Conservation (phyloP, 208 protist species). For the Crithidia brevicula region DNA sequence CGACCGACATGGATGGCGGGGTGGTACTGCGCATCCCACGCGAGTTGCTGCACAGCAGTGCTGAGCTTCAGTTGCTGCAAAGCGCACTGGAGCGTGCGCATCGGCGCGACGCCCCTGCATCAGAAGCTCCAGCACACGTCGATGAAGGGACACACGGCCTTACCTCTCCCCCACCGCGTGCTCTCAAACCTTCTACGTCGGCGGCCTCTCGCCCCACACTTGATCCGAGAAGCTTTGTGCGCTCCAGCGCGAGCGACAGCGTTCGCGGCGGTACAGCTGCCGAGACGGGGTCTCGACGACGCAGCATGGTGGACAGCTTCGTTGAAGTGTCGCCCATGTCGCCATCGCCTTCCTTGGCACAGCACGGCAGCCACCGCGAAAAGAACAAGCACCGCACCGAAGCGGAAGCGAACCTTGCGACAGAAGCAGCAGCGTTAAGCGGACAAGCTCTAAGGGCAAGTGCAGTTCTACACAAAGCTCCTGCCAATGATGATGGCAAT, state of each 20-base stretch:
- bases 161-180: not conserved
- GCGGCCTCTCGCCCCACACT: not conserved
- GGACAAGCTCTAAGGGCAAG: too few relatives aligned
- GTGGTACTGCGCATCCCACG: conserved; percentile 19
- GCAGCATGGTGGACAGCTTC: conserved; percentile 17
- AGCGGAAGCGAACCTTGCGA: too few relatives aligned
- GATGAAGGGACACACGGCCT: not conserved
- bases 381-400: not conserved
- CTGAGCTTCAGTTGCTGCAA: conserved; percentile 23
- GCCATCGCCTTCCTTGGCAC: not conserved
- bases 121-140: not conserved
- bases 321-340: conserved; percentile 29
- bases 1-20: not conserved
- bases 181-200: not conserved
- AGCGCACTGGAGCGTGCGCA: not conserved
- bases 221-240: conserved; percentile 10
- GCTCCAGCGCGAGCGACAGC: conserved; percentile 3
- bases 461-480: too few relatives aligned
- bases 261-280: not conserved
- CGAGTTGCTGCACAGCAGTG: conserved; percentile 3
- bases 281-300: not conserved
- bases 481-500: too few relatives aligned
- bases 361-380: not conserved
- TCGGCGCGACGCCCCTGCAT: too few relatives aligned
- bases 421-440: too few relatives aligned